Percentiles rank a stretch among this genome's conserved stretches.
phyloP scores from a whole-genome alignment of 441 rosid genomes.

The Populus hybrid region DNA sequence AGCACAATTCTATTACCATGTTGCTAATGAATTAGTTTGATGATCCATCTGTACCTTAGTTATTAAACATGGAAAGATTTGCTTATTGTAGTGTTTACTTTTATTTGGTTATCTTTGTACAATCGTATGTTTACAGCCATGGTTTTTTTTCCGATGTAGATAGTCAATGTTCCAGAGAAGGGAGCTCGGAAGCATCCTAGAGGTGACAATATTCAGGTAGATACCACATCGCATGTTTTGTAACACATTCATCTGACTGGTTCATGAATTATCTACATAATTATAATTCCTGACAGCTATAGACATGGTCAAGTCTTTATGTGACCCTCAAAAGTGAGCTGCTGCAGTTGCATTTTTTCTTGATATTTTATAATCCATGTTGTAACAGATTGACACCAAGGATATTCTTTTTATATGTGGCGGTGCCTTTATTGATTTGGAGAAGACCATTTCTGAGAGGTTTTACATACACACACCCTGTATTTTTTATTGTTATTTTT shows the following conservation, averaged over 20 bases:
- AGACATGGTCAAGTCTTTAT: constrained; percentile 3
- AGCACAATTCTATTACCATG: not conserved
- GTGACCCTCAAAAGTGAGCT: constrained; percentile 7
- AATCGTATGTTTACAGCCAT: constrained; percentile 4
- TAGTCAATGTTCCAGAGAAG: constrained; percentile 97
- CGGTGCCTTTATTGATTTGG: constrained; percentile 92
- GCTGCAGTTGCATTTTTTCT: constrained; percentile 6
- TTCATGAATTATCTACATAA: not conserved
- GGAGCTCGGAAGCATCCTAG: constrained; percentile 99
- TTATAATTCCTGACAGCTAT: constrained; percentile 1
- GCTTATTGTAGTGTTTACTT: not conserved
- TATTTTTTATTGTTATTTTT: not conserved
- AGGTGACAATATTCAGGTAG: constrained; percentile 99
- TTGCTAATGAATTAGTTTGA: not conserved
- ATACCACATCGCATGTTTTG: not conserved
- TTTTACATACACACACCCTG: constrained; percentile 18
- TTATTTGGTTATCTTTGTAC: not conserved
- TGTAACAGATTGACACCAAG: constrained; percentile 83
- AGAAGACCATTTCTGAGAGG: constrained; percentile 99
- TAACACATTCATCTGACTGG: not conserved
- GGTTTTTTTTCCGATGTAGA: constrained; percentile 37
- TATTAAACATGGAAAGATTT: not conserved
- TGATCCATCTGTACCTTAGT: constrained; percentile 1
- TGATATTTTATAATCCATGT: not conserved
- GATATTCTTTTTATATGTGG: constrained; percentile 98